Conservation (phyloP, 495 filamentous ascomycete species). For the Bacidia rubella region DNA sequence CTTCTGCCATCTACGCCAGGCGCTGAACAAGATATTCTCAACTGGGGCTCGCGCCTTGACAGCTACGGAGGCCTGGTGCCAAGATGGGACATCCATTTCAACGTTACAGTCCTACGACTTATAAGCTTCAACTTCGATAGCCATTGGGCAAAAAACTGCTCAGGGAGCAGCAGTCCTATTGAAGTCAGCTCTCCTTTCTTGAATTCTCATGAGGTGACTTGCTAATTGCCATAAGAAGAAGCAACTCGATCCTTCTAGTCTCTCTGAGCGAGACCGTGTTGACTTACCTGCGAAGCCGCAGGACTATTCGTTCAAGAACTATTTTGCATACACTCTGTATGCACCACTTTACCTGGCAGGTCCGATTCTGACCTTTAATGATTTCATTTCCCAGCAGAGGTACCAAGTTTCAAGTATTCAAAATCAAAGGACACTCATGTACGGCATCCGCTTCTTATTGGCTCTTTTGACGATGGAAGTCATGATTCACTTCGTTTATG, state of each 20-base stretch:
- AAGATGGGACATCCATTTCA: slow-evolving; percentile 93
- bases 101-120: slow-evolving; percentile 81
- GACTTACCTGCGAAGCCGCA: slow-evolving; percentile 52
- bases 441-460: slow-evolving; percentile 72
- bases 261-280: slow-evolving; percentile 81
- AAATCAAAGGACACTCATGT: slow-evolving; percentile 51
- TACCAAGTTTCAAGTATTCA: slow-evolving; percentile 58
- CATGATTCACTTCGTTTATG: slow-evolving; percentile 86
- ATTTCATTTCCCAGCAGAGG: slow-evolving; percentile 80
- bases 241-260: slow-evolving; percentile 68
- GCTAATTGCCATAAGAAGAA: slow-evolving; percentile 89
- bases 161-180: slow-evolving; percentile 46
- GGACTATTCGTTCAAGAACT: slow-evolving; percentile 71
- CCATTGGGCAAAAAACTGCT: slow-evolving; percentile 71
- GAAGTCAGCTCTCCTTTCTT: slow-evolving; percentile 51
- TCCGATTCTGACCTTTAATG: slow-evolving; percentile 94
- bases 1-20: slow-evolving; percentile 24
- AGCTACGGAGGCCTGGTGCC: slow-evolving; percentile 64
- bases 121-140: slow-evolving; percentile 97
- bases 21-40: slow-evolving; percentile 27
- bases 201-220: background rate
- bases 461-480: slow-evolving; percentile 84
- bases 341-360: slow-evolving; percentile 86
- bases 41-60: slow-evolving; percentile 57
- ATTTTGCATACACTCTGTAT: slow-evolving; percentile 78